phyloP scores from a whole-genome alignment of 2,329 filamentous ascomycete species.

The Apiospora sp. region DNA sequence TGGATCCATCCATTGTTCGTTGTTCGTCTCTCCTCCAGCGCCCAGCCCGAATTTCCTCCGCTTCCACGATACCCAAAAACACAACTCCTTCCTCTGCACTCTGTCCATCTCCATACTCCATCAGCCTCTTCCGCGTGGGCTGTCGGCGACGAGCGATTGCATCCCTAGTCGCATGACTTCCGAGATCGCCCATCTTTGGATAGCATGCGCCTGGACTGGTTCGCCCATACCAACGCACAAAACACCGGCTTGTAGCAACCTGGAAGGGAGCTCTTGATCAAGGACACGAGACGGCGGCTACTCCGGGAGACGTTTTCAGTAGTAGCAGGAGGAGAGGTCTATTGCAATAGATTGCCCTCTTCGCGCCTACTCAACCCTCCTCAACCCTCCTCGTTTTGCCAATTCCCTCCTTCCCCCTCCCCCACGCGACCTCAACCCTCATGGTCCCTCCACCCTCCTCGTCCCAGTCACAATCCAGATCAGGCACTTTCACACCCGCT shows the following conservation, averaged over 20 bases:
- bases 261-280: slow-evolving; percentile 16
- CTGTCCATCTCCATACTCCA: neutral
- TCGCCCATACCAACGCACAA: slow-evolving; percentile 8
- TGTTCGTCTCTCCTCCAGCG: slow-evolving; percentile 19
- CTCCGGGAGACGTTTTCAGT: slow-evolving; percentile 6
- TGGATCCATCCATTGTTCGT: slow-evolving; percentile 20
- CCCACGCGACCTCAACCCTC: slow-evolving; percentile 39
- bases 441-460: slow-evolving; percentile 44
- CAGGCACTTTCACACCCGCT: slow-evolving; percentile 71
- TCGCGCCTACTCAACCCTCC: neutral
- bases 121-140: slow-evolving; percentile 14
- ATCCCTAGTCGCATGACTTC: slow-evolving; percentile 25
- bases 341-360: slow-evolving; percentile 6
- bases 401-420: slow-evolving; percentile 29
- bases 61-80: slow-evolving; percentile 8
- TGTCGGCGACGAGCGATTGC: slow-evolving; percentile 24
- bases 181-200: slow-evolving; percentile 27
- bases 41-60: slow-evolving; percentile 15
- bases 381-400: slow-evolving; percentile 28
- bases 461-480: slow-evolving; percentile 58
- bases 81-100: slow-evolving; percentile 9
- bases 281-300: slow-evolving; percentile 14
- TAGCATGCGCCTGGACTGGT: slow-evolving; percentile 25
- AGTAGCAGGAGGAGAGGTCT: slow-evolving; percentile 1
- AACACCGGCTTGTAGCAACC: neutral